These are phyloP conservation scores for Penstemon davidsonii DNA, from an alignment of 257 asterid genomes.

Conservation along the genomic window DNA sequence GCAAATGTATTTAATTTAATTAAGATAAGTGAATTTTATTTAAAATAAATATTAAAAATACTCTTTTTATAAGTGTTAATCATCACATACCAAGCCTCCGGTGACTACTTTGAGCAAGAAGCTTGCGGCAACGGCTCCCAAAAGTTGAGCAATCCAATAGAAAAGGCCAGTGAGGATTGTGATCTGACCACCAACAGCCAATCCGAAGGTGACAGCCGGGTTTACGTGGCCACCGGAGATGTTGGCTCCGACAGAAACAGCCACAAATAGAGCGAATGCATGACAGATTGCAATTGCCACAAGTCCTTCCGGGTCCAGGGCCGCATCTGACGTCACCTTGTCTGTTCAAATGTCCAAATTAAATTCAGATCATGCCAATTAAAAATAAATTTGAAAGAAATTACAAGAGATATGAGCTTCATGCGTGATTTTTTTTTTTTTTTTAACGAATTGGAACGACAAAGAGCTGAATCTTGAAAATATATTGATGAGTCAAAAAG, in stretches of 20 bases:
- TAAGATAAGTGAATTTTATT: not conserved
- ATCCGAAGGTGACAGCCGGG: slow-evolving; percentile 75
- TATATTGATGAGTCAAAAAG: too few species aligned
- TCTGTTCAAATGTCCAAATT: slow-evolving; percentile 26
- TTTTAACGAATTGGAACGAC: too few species aligned
- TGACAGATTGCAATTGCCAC: slow-evolving; percentile 67
- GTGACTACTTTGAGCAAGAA: slow-evolving; percentile 56
- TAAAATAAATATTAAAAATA: too few species aligned
- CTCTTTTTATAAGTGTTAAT: too few species aligned
- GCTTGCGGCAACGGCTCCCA: slow-evolving; percentile 55
- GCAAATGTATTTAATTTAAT: too few species aligned
- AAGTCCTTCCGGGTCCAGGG: slow-evolving; percentile 55
- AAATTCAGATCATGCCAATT: too few species aligned
- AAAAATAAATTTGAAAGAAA: too few species aligned
- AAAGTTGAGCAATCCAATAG: slow-evolving; percentile 67
- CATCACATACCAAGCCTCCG: slow-evolving; percentile 51
- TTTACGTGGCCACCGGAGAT: slow-evolving; percentile 79
- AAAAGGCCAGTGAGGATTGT: slow-evolving; percentile 59
- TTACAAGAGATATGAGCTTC: too few species aligned
- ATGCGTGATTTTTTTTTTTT: too few species aligned
- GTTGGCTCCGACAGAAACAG: slow-evolving; percentile 65
- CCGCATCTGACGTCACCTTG: slow-evolving; percentile 54
- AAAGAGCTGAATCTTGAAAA: too few species aligned
- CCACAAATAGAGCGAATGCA: slow-evolving; percentile 65
- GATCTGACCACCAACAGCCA: slow-evolving; percentile 74